Evolutionary conservation across 1,284 basidiomycete genomes (phyloP), one percentile per base, ranked within the genome.

Genomic region (Rhodotorula sp.): DNA sequence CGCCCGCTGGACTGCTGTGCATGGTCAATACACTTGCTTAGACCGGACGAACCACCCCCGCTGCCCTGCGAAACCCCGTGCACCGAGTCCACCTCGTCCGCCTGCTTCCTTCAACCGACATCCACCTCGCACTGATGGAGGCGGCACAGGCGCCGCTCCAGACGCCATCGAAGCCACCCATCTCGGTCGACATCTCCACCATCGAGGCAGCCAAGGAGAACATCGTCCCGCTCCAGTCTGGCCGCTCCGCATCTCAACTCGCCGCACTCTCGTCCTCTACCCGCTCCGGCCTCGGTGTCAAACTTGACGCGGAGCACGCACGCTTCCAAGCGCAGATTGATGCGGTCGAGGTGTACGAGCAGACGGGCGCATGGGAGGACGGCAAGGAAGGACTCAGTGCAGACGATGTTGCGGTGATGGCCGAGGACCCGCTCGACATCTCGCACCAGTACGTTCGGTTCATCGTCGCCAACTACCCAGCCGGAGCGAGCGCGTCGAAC

Each of bases 151-250:
- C 56, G 28, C 34, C 55, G 4, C 10, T 22, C 28, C 44, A 34
- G 10, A 47, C 51, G 4, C 44, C 64, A 0, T 26, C 28, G 13
- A 65, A 46, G 51, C 50, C 40, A 10, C 5, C 47, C 15, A 10
- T n/a, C 1, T 28, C 44, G 8, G 73, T 77, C 24, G 77, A 79
- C 71, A 74, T 78, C 55, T 67, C 68, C 16, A 71, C 70, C 5
- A 76, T 85, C 67, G 85, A 87, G 73, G 79, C 81, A 6, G 83
- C 85, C 63, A 86, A 87, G 79, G 86, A 86, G 77, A 86, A 87
- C 78, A 85, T 87, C 56, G 81, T 84, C 64, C 85, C 85, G 0
- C 78, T 84, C 7, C 80, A 83, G 2, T 79, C 82, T 11, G 86
- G 86, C 20, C 79, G 86, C 54, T 85, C 84, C 18, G 86, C 86